phyloP scores from a whole-genome alignment of 352 stramenopile genomes.

The Aphanomyces invadans region DNA sequence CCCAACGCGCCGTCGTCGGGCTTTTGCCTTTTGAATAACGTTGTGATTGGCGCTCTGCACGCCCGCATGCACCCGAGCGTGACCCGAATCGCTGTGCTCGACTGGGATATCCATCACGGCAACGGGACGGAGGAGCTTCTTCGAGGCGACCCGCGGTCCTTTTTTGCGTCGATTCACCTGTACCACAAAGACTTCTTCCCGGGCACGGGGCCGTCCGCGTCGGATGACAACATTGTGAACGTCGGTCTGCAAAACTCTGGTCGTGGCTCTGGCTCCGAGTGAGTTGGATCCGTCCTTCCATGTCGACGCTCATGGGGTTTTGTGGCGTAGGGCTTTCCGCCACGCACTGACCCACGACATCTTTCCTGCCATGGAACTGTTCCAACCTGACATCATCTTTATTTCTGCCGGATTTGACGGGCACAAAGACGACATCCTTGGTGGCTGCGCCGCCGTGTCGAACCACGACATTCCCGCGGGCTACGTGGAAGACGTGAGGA shows the following conservation, averaged over 20 bases:
- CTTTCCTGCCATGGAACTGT: slow-evolving; percentile 63
- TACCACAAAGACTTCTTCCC: slow-evolving; percentile 77
- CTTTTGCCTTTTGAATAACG: slow-evolving; percentile 99
- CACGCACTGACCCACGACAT: slow-evolving; percentile 48
- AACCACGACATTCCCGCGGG: slow-evolving; percentile 65
- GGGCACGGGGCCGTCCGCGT: slow-evolving; percentile 54
- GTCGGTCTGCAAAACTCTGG: slow-evolving; percentile 70
- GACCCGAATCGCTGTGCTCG: slow-evolving; percentile 92
- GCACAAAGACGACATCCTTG: slow-evolving; percentile 76
- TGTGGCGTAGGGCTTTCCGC: slow-evolving; percentile 59
- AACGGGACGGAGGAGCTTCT: slow-evolving; percentile 96
- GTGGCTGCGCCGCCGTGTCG: slow-evolving; percentile 55
- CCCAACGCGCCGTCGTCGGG: slow-evolving; percentile 74
- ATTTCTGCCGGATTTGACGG: slow-evolving; percentile 85
- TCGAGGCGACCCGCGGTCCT: slow-evolving; percentile 66
- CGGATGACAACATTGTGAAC: slow-evolving; percentile 59
- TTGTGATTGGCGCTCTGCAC: slow-evolving; percentile 97
- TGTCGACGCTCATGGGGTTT: too few relatives aligned
- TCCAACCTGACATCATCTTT: slow-evolving; percentile 78
- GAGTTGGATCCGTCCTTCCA: too few relatives aligned
- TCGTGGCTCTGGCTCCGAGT: slow-evolving; percentile 18
- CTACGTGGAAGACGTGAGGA: slow-evolving; percentile 47
- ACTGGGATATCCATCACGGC: slow-evolving; percentile 99
- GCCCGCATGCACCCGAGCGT: slow-evolving; percentile 89
- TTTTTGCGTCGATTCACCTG: slow-evolving; percentile 79